phyloP scores from a whole-genome alignment of 768 basidiomycete species.

The Calocera cornea region DNA sequence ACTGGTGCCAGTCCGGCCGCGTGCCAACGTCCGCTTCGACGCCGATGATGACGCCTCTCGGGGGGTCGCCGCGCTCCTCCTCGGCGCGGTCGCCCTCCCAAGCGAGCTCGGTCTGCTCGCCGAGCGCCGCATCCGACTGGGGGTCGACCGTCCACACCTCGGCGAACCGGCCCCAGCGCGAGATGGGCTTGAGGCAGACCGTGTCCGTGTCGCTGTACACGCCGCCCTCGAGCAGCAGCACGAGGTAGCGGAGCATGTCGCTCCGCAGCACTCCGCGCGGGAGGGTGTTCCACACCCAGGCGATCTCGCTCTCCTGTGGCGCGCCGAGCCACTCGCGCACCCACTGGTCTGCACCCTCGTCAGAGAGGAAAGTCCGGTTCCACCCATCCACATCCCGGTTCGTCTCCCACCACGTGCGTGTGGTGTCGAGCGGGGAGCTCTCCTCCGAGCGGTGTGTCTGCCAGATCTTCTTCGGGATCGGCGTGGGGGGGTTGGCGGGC shows the following conservation, averaged over 20 bases:
- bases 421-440: background rate
- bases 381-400: background rate
- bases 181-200: slow-evolving; percentile 21
- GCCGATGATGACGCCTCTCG: slow-evolving; percentile 25
- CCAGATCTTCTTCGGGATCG: slow-evolving; percentile 1
- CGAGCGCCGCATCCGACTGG: background rate
- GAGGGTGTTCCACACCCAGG: slow-evolving; percentile 4
- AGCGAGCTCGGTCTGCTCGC: background rate
- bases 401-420: slow-evolving; percentile 3
- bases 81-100: background rate
- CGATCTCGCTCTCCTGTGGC: background rate
- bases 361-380: background rate
- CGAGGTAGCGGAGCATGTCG: slow-evolving; percentile 12
- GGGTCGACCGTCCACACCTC: background rate
- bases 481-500: background rate
- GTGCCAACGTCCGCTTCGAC: slow-evolving; percentile 32
- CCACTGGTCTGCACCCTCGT: background rate
- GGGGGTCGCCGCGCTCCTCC: background rate
- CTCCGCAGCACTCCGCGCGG: slow-evolving; percentile 8
- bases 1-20: slow-evolving; percentile 27
- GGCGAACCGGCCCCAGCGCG: slow-evolving; percentile 19
- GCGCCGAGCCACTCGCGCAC: background rate
- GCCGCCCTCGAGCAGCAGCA: slow-evolving; percentile 10
- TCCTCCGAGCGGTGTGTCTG: background rate
- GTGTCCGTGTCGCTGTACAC: slow-evolving; percentile 30